Evolutionary conservation across 768 basidiomycete species (phyloP), one percentile per base, ranked within the genome.

Genomic region (Mycena vitilis): DNA sequence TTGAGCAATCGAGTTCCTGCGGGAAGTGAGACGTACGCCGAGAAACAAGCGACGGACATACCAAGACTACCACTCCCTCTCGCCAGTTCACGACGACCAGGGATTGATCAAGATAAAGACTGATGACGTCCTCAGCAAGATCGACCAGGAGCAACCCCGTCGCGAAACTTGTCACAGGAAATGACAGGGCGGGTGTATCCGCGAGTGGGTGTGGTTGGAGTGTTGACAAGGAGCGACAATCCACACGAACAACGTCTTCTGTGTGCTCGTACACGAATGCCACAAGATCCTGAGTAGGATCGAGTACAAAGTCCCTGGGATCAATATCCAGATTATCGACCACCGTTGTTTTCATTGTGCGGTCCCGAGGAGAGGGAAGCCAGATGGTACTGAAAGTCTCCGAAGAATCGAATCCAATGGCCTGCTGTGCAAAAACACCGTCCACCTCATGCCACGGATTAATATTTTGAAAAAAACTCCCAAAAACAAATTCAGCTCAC

Each of bases 251-350:
- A 9, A 45, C 18, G 7, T 57, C 49, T n/a, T 30, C 30, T 25
- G 59, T 20, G 10, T 12, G 18, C 15, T 56, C 37, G 48, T 49
- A 51, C 8, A 67, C 37, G 15, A 61, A 56, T 16, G 48, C 60
- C 3, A 67, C 47, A 2, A 67, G 47, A 36, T 67, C 66, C 22
- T 61, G 66, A 13, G 60, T 61, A 20, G 66, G 66, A 56, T 67
- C 66, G 12, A 67, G 48, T 4, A 42, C 54, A 12, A 67, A 67
- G n/a, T 62, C 59, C 18, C 40, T 47, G 4, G 47, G 38, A 4
- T 57, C 36, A 16, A 60, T n/a, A 3, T 37, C 38, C 23, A 52
- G 20, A 30, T 51, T 40, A 13, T 8, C 22, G 7, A n/a, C 44
- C 22, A 25, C n/a, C 13, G 30, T 51, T 47, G 38, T 51, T 51